Conservation (phyloP, 768 basidiomycete genomes). For the Antrodiella citrinella region DNA sequence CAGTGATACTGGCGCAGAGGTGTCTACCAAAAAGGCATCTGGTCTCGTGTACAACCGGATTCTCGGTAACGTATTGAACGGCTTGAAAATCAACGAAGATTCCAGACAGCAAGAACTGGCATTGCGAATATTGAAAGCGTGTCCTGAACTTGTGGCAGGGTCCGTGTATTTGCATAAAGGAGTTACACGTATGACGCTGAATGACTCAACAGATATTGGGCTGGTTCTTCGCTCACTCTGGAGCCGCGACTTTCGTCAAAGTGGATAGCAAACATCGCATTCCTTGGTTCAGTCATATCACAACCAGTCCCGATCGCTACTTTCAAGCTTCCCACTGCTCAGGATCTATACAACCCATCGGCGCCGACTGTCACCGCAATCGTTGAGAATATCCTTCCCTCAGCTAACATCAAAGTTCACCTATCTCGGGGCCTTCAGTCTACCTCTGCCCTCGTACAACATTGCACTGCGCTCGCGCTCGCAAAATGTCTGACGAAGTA, state of each 20-base stretch:
- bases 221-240: constrained; percentile 56
- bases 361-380: constrained; percentile 70
- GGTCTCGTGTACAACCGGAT: constrained; percentile 76
- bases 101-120: constrained; percentile 78
- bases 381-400: constrained; percentile 75
- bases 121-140: constrained; percentile 68
- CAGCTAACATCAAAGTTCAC: constrained; percentile 57
- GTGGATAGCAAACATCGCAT: constrained; percentile 87
- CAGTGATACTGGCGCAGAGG: constrained; percentile 33
- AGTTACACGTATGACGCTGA: constrained; percentile 1
- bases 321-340: constrained; percentile 42
- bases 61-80: constrained; percentile 63
- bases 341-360: constrained; percentile 49
- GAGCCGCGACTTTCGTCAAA: constrained; percentile 83
- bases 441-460: constrained; percentile 68
- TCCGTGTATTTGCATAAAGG: constrained; percentile 25
- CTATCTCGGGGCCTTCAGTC: constrained; percentile 80
- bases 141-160: constrained; percentile 82
- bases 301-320: constrained; percentile 59
- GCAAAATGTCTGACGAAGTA: constrained; percentile 73
- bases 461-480: constrained; percentile 74
- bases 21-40: constrained; percentile 24
- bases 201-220: constrained; percentile 53
- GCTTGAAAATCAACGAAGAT: constrained; percentile 85
- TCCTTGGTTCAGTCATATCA: constrained; percentile 72